These are phyloP conservation scores for Juncus inflexus DNA, from an alignment of 176 grass and related monocot species.

Conservation along the genomic window DNA sequence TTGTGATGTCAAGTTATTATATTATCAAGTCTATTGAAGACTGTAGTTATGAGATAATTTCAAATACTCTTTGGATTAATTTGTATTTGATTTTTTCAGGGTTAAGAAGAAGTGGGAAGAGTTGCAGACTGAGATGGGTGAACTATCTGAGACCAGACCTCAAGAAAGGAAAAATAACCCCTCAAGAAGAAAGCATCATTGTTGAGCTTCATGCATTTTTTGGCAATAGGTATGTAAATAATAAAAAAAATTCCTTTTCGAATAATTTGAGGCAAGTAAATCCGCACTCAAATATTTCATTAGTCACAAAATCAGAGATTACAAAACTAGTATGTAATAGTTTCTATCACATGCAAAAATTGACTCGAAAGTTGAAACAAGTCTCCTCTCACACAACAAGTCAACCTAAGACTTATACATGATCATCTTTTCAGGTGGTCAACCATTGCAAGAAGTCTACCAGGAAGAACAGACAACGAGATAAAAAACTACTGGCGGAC, in stretches of 20 bases:
- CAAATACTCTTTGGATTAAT: constrained; percentile 4
- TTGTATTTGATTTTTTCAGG: constrained; percentile 24
- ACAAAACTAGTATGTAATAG: neutral
- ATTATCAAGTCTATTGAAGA: neutral
- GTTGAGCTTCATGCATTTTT: constrained; percentile 80
- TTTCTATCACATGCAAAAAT: constrained; percentile 8
- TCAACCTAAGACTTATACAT: constrained; percentile 11
- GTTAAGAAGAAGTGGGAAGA: constrained; percentile 83
- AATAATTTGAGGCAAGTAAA: neutral
- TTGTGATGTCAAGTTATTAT: neutral
- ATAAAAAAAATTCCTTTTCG: neutral
- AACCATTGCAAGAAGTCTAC: constrained; percentile 76
- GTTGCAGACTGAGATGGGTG: constrained; percentile 80
- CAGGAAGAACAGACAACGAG: constrained; percentile 96
- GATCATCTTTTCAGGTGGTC: constrained; percentile 55
- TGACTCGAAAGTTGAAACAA: neutral
- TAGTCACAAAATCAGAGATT: neutral
- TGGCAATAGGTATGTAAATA: constrained; percentile 60
- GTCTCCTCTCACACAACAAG: neutral
- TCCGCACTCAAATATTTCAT: neutral
- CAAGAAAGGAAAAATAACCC: constrained; percentile 73
- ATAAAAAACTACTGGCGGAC: constrained; percentile 99
- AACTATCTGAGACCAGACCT: constrained; percentile 90
- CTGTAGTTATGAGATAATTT: neutral
- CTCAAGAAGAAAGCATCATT: constrained; percentile 72